Base-by-base conservation (phyloP, 1,284 basidiomycete species). In the Ceratobasidium papillatum region DNA sequence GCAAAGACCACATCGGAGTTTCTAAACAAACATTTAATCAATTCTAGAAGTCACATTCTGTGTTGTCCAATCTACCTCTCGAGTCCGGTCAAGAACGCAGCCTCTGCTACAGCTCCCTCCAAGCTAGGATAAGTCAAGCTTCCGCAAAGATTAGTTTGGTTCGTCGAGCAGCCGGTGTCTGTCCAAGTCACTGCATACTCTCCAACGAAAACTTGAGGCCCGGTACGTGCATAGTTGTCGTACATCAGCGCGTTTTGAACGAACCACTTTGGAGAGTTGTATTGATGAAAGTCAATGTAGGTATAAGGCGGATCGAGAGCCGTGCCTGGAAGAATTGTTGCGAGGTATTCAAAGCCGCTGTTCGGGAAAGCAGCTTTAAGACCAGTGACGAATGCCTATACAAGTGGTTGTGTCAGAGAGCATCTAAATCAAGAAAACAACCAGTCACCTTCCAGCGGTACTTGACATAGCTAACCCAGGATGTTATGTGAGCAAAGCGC, bases 351-450 rank as follows among this genome's bases (percentile, higher is more conserved):
- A 64, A 91, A 81, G 11, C 52, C 52, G 25, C 52, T 69, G 17
- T 89, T 79, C 0, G 91, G 90, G 83, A 91, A 92, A 58, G 84
- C 82, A 3, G 85, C 84, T 69, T 84, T 85, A 49, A 92, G 81
- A 47, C 85, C 85, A 0, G 84, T 86, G 22, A 84, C 84, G 78
- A 91, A 88, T 49, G 85, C 83, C 25, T 69, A 45, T 1, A 25
- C 22, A 27, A 5, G 27, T 19, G 14, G 14, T 43, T 43, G n/a
- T n/a, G n/a, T n/a, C n/a, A n/a, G n/a, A n/a, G n/a, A n/a, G n/a
- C n/a, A n/a, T n/a, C n/a, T n/a, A n/a, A 43, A 43, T n/a, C 41
- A 43, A 43, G 41, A 19, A 58, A 38, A n/a, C 41, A n/a, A 38
- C 27, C 45, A 51, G 5, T 32, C 43, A 69, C 66, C 51, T 78